Percentiles rank a stretch among this genome's conserved stretches.
phyloP scores from a whole-genome alignment of 2,329 filamentous ascomycete genomes.

The Aspergillus uvarum region DNA sequence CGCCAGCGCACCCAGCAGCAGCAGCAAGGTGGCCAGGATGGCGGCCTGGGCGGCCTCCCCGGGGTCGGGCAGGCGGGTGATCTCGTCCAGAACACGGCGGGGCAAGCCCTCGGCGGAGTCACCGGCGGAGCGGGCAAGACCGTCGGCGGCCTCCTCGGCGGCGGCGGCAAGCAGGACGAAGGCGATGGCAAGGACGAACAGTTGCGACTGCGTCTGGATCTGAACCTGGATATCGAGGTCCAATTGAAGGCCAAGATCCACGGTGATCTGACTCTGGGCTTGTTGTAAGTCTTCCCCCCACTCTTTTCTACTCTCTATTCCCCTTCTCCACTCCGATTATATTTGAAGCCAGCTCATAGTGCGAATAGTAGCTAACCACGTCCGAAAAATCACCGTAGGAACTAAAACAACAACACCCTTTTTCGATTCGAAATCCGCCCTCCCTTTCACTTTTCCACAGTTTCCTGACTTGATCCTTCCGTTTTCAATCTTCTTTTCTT shows the following conservation, averaged over 20 bases:
- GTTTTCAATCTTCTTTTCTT: neutral
- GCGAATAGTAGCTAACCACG: neutral
- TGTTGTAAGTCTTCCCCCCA: slow-evolving; percentile 61
- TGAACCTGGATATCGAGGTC: slow-evolving; percentile 81
- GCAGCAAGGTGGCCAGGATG: neutral
- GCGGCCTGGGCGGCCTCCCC: neutral
- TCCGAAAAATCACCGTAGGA: neutral
- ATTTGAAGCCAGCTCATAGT: neutral
- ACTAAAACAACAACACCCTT: neutral
- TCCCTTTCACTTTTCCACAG: too few relatives aligned
- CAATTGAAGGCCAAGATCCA: slow-evolving; percentile 83
- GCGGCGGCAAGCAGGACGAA: neutral
- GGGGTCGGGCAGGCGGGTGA: neutral
- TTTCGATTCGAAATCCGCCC: too few relatives aligned
- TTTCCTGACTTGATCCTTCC: too few relatives aligned
- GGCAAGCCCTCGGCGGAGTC: neutral
- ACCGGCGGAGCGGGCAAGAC: neutral
- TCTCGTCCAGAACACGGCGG: neutral
- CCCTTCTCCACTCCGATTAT: neutral
- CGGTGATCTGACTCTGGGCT: slow-evolving; percentile 75
- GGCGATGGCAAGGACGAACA: slow-evolving; percentile 13
- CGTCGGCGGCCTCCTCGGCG: neutral
- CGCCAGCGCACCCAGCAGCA: neutral
- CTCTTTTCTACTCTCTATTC: neutral
- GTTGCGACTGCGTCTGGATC: slow-evolving; percentile 65